A percentile compares a stretch with the other conserved stretches of the same genome.
Evolutionary conservation across 768 basidiomycete genomes (phyloP).

Genomic region (Hericium erinaceus): DNA sequence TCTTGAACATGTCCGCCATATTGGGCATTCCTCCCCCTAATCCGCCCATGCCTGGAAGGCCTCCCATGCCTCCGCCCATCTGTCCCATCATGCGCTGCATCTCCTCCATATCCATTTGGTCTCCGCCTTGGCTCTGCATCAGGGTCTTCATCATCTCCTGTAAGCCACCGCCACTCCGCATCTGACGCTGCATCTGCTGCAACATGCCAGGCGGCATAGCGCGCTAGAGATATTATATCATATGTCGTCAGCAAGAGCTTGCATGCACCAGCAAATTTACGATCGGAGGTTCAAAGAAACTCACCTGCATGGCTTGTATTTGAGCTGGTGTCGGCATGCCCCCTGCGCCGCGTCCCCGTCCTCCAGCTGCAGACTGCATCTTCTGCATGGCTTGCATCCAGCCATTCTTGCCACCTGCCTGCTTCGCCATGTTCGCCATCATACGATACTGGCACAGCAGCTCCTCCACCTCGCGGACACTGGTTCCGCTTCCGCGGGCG

Average conservation of each 20-base stretch:
- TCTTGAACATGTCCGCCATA: slow-evolving; percentile 75
- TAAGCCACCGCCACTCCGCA: slow-evolving; percentile 79
- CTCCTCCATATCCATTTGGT: slow-evolving; percentile 87
- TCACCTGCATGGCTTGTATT: slow-evolving; percentile 88
- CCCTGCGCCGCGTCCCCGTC: slow-evolving; percentile 77
- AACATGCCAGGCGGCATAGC: slow-evolving; percentile 94
- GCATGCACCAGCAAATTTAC: neutral
- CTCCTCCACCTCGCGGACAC: slow-evolving; percentile 96
- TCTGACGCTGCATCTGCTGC: slow-evolving; percentile 82
- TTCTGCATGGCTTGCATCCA: slow-evolving; percentile 90
- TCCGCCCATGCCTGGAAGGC: slow-evolving; percentile 51
- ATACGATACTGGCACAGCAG: slow-evolving; percentile 92
- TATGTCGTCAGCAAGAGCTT: neutral
- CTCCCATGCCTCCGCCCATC: slow-evolving; percentile 49
- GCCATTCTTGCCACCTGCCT: slow-evolving; percentile 95
- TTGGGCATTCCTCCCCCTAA: slow-evolving; percentile 58
- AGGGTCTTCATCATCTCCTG: slow-evolving; percentile 98
- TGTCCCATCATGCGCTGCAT: slow-evolving; percentile 95
- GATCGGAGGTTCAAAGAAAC: slow-evolving; percentile 17
- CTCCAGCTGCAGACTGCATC: slow-evolving; percentile 80
- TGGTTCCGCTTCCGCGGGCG: slow-evolving; percentile 89
- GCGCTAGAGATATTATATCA: slow-evolving; percentile 37
- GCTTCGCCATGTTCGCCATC: slow-evolving; percentile 99
- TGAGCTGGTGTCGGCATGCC: slow-evolving; percentile 91
- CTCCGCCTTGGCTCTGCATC: slow-evolving; percentile 92